Evolutionary conservation across 371 early-diverging fungal genomes (phyloP).

Genomic region (Mortierella sp.): DNA sequence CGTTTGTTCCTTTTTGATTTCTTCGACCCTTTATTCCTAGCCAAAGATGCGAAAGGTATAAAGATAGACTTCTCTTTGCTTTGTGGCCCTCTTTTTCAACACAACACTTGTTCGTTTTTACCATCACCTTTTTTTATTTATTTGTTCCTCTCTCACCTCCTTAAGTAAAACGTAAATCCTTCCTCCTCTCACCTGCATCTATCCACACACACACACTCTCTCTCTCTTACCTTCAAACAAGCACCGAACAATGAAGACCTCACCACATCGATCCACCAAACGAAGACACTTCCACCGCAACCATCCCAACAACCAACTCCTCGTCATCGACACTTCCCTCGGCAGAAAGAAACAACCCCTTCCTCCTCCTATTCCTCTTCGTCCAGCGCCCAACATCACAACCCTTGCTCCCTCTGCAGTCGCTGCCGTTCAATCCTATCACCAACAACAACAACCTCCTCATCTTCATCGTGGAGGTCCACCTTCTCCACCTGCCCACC

Average conservation of each 20-base stretch:
- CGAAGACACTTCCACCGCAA: background rate
- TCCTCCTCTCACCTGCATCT: background rate
- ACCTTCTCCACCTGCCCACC: slow-evolving; percentile 1
- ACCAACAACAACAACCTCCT: background rate
- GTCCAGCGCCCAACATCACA: background rate
- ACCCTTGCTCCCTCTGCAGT: background rate
- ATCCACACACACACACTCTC: background rate
- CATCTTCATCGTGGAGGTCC: background rate
- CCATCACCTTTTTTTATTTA: too few relatives aligned
- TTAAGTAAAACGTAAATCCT: too few relatives aligned
- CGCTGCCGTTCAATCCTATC: background rate
- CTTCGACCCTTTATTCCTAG: too few relatives aligned
- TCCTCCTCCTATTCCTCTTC: background rate
- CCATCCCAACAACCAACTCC: slow-evolving; percentile 3
- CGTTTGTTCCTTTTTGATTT: too few relatives aligned
- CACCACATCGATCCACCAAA: background rate
- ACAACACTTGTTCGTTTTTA: too few relatives aligned
- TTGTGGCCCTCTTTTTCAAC: too few relatives aligned
- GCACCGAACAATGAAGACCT: background rate
- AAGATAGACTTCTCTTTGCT: too few relatives aligned
- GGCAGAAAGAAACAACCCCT: background rate
- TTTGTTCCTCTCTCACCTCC: too few relatives aligned
- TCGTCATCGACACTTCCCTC: background rate
- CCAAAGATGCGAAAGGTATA: too few relatives aligned
- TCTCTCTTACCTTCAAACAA: background rate